Percentiles rank a stretch among this genome's conserved stretches.
These are phyloP conservation scores for Zymoseptoria pseudotritici DNA, from an alignment of 2,329 filamentous ascomycete genomes.

Conservation along the genomic window DNA sequence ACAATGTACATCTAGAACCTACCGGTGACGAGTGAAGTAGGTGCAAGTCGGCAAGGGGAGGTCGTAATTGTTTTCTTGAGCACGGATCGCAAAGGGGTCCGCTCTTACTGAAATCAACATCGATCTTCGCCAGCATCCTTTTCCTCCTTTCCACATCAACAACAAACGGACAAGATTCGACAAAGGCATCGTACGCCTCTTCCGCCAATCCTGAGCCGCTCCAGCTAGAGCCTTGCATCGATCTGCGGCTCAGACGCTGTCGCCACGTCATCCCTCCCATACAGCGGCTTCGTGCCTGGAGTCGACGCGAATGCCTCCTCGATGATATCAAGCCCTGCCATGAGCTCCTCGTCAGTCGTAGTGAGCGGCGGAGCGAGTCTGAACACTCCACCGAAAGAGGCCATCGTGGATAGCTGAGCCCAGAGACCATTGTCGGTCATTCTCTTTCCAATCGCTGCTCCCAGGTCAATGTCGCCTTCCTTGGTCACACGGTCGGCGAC, in stretches of 20 bases:
- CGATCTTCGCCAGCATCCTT: not conserved
- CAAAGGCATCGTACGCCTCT: not conserved
- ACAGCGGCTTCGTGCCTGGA: constrained; percentile 35
- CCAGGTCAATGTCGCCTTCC: constrained; percentile 20
- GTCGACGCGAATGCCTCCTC: constrained; percentile 48
- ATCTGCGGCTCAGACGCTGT: not conserved
- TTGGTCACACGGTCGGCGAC: constrained; percentile 22
- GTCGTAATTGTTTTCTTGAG: no score
- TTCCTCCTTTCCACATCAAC: not conserved
- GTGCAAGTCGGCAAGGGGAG: no score
- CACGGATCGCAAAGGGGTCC: no score
- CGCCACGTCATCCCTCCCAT: constrained; percentile 1
- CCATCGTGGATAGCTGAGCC: constrained; percentile 23
- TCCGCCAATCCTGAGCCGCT: not conserved
- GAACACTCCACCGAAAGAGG: constrained; percentile 25
- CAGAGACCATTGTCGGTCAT: constrained; percentile 23
- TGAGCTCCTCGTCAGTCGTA: constrained; percentile 25
- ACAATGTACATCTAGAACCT: not conserved
- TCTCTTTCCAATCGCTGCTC: constrained; percentile 15
- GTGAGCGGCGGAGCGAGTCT: constrained; percentile 26
- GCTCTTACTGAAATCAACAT: no score
- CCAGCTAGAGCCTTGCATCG: not conserved
- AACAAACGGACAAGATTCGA: not conserved
- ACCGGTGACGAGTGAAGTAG: not conserved
- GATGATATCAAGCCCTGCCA: constrained; percentile 48